These are phyloP conservation scores for Trichoderma cornu-damae DNA, from an alignment of 2,329 filamentous ascomycete genomes.

Conservation along the genomic window DNA sequence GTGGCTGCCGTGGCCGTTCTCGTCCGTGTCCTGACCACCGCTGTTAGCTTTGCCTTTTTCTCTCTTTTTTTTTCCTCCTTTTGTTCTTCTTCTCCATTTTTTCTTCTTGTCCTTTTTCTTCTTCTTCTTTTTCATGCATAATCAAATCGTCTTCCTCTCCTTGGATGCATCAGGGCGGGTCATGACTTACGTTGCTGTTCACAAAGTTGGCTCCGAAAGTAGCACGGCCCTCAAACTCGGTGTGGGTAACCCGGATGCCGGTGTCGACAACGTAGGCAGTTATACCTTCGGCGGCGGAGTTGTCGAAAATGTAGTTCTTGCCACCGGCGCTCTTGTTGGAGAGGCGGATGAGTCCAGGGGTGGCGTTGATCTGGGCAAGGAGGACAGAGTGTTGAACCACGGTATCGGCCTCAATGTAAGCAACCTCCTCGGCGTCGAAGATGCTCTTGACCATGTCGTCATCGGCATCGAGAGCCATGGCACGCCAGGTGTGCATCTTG, in stretches of 20 bases:
- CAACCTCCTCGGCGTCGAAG: constrained; percentile 44
- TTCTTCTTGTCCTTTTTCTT: not conserved
- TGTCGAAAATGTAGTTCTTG: constrained; percentile 44
- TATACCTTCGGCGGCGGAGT: constrained; percentile 48
- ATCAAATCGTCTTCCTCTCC: too few species aligned
- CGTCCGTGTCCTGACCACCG: constrained; percentile 42
- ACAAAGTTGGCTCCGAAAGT: constrained; percentile 50
- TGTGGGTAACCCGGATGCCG: constrained; percentile 53
- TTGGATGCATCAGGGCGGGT: not conserved
- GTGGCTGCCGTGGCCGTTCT: constrained; percentile 61
- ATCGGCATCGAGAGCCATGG: constrained; percentile 49
- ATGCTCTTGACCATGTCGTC: constrained; percentile 47
- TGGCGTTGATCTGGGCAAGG: constrained; percentile 49
- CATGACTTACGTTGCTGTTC: constrained; percentile 38
- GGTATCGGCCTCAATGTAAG: constrained; percentile 51
- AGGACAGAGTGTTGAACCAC: constrained; percentile 41
- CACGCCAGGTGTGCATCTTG: constrained; percentile 47
- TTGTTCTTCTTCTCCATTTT: too few species aligned
- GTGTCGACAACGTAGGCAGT: constrained; percentile 63
- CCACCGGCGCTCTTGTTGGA: constrained; percentile 39
- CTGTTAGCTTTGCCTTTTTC: constrained; percentile 4
- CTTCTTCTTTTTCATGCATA: not conserved
- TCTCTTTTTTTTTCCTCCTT: not conserved
- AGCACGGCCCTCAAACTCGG: constrained; percentile 53
- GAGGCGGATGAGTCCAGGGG: constrained; percentile 49